Evolutionary conservation across 345 rosid species (phyloP), one percentile per base, ranked within the genome.

Genomic region (Gynandropsis gynandra): DNA sequence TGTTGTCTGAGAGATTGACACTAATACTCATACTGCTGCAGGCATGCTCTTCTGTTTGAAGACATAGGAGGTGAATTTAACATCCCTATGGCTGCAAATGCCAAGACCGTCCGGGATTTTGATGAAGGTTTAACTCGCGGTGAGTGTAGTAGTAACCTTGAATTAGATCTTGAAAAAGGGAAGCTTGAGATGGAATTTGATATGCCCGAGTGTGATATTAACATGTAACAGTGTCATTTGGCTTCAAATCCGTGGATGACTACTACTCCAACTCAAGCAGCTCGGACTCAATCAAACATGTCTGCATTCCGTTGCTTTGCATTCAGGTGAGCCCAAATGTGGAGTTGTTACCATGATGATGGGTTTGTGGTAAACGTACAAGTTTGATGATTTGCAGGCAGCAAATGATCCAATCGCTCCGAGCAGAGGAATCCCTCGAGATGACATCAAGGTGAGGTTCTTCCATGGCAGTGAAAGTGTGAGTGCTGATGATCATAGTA

Each of bases 361-460:
- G n/a, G n/a, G n/a, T n/a, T n/a, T n/a, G n/a, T n/a, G n/a, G n/a
- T n/a, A n/a, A n/a, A n/a, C n/a, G n/a, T n/a, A n/a, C n/a, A n/a
- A n/a, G n/a, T n/a, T n/a, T n/a, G n/a, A n/a, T n/a, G n/a, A n/a
- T 24, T 67, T 64, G 72, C 79, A 87, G 95, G 96, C 87, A 42
- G 79, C 73, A 44, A 90, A 82, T 70, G 98, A 90, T 55, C 96
- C 92, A 12, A 87, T 87, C 65, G 96, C 98, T 57, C 95, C 98
- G 18, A 68, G 78, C 19, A 65, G 95, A 58, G 96, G 77, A 54
- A 90, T 84, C 66, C 96, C 95, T 36, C 77, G 74, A n/a, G 76
- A 80, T 41, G 98, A 82, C 68, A 87, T 90, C 50, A 70, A 75
- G 85, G 96, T 90, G 66, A 32, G 52, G 52, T 31, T 46, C 1